Evolutionary conservation across 2,329 filamentous ascomycete genomes (phyloP), one percentile per base, ranked within the genome.

Genomic region (Clonostachys sp.): DNA sequence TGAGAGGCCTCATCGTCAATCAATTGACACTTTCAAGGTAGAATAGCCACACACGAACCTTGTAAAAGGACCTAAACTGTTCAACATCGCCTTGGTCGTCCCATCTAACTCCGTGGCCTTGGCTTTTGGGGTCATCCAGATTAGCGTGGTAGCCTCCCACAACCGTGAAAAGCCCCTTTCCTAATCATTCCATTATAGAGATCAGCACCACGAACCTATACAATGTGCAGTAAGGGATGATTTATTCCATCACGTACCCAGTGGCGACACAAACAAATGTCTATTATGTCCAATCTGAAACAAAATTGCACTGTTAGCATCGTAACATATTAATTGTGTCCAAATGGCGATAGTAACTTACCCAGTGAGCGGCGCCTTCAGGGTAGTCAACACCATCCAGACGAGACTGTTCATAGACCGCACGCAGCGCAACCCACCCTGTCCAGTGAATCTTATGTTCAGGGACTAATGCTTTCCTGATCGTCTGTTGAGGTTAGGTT

Each of bases 401-500:
- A 51, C 68, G 58, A 1, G 65, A 65, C 2, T 58, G 53, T 42
- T 71, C 67, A 38, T 74, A 75, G 1, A 72, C 72, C 12, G 72
- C 68, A 12, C 73, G 64, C 47, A 73, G 66, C 7, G 68, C 64
- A 6, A 73, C 62, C 59, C 70, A 70, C 5, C 72, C 71, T 6
- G 67, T 74, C 62, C 70, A 73, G 6, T 51, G 56, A 2, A 72
- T 58, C 13, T 57, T 56, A 12, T 71, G 65, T 0, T 62, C 56
- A 0, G 71, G 70, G 3, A 73, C 63, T 45, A 78, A 72, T n/a
- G 68, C 67, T 20, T 59, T 61, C 12, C 67, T 62, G 20, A 75
- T 66, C 3, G 65, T 24, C 40, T 41, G 16, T 41, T 40, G n/a
- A 30, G 9, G 24, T 30, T 10, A 30, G 24, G 4, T 10, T 9